Evolutionary conservation across 2,329 filamentous ascomycete genomes (phyloP).

Genomic region (Thielaviopsis punctulata): DNA sequence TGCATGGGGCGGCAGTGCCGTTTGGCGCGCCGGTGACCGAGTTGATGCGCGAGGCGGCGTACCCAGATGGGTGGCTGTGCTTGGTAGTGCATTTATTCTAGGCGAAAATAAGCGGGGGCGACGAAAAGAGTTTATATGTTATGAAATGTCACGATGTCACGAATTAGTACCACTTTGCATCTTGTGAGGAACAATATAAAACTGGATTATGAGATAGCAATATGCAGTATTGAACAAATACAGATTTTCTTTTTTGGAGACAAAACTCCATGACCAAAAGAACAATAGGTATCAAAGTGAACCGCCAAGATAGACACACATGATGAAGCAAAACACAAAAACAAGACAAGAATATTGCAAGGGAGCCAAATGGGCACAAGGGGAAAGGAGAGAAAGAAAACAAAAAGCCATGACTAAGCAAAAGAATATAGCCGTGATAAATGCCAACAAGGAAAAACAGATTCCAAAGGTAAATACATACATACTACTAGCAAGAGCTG

Average conservation of each 20-base stretch:
- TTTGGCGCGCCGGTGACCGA: slow-evolving; percentile 68
- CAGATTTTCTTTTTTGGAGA: no score
- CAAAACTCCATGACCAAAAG: not conserved
- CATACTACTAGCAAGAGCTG: no score
- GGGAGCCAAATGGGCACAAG: no score
- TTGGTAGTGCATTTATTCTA: slow-evolving; percentile 40
- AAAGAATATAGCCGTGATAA: not conserved
- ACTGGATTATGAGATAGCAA: no score
- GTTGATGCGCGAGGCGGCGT: slow-evolving; percentile 63
- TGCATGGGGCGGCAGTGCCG: slow-evolving; percentile 74
- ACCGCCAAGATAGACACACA: not conserved
- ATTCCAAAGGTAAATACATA: not conserved
- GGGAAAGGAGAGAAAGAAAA: not conserved
- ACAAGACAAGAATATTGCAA: not conserved
- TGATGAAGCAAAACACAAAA: not conserved
- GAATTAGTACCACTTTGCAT: no score
- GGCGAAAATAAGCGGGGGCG: no score
- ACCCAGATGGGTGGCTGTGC: slow-evolving; percentile 85
- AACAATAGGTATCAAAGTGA: not conserved
- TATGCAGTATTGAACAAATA: no score
- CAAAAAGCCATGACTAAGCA: not conserved
- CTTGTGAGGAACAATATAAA: no score
- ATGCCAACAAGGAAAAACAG: not conserved
- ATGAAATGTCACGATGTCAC: not conserved
- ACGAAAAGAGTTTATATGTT: not conserved